phyloP scores from a whole-genome alignment of 345 rosid genomes.

The Ceriops tagal region DNA sequence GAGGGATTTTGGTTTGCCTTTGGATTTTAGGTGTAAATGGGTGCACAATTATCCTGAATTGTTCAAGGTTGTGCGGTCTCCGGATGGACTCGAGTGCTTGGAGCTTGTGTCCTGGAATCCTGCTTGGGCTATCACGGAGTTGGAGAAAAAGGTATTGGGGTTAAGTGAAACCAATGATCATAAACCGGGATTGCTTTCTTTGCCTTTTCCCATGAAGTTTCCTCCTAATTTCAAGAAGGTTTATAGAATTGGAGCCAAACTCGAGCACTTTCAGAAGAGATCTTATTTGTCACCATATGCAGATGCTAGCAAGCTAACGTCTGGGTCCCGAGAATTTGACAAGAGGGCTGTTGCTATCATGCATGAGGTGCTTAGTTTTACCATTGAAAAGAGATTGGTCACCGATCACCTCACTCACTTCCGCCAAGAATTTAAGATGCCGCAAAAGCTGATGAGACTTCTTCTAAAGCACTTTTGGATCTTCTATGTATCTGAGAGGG shows the following conservation, averaged over 20 bases:
- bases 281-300: conserved; percentile 80
- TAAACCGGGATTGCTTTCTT: conserved; percentile 63
- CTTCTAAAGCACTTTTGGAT: conserved; percentile 82
- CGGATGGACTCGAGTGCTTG: conserved; percentile 50
- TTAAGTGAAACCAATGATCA: conserved; percentile 34
- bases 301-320: conserved; percentile 59
- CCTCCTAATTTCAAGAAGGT: conserved; percentile 72
- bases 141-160: conserved; percentile 62
- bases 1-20: conserved; percentile 78
- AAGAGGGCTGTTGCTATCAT: conserved; percentile 82
- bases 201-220: conserved; percentile 73
- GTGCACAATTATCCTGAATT: conserved; percentile 61
- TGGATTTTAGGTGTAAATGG: conserved; percentile 72
- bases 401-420: conserved; percentile 90
- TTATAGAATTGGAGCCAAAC: conserved; percentile 66
- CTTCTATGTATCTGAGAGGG: conserved; percentile 89
- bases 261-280: conserved; percentile 78
- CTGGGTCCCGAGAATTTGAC: conserved; percentile 82
- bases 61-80: conserved; percentile 47
- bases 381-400: conserved; percentile 83
- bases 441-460: conserved; percentile 91
- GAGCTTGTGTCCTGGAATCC: conserved; percentile 81
- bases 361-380: conserved; percentile 88
- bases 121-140: conserved; percentile 73
- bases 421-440: conserved; percentile 72